Evolutionary conservation across 2,329 filamentous ascomycete species (phyloP), one percentile per base, ranked within the genome.

Genomic region (Apiospora marii): DNA sequence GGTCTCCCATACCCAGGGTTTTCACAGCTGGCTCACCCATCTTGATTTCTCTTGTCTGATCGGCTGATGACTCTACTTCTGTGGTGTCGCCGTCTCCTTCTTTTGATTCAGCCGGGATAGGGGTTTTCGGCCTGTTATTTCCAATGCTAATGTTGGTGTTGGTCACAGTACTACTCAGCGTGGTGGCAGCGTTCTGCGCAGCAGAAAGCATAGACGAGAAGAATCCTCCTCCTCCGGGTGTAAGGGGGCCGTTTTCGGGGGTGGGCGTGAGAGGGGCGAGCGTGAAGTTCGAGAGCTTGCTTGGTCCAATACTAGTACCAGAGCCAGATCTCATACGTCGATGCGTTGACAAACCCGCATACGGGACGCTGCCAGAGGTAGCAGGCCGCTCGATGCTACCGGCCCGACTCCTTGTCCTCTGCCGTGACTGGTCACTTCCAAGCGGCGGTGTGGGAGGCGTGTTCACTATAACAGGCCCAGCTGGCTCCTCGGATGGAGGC

Each of bases 161-260:
- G 68, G 90, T 90, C 67, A 98, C 92, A 68, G 92, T 94, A 75
- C 89, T 94, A 76, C 89, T 94, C 5, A 95, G 82, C 24, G 90
- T 91, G 75, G 86, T 94, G 19, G 95, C 95, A 61, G 96, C 96
- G 87, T 93, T 98, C 82, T 98, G 96, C 24, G 96, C 96, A 67
- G 93, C 96, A 53, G 94, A 96, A 75, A 99, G 91, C 80, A 99
- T 93, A 37, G 94, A 95, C 5, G 94, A 97, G 83, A 99, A 98
- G 85, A 99, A 98, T 0, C 95, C 92, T 49, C 88, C 46, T 30
- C 43, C 86, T 71, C 89, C 87, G 43, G 89, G 90, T 78, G 77
- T 88, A 86, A 72, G 82, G 78, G 75, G 86, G 70, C 74, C 83
- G 81, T 83, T 87, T 81, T 98, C 95, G 49, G 90, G 86, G 0